Conservation (phyloP, 768 basidiomycete species). For the Suillus variegatus region DNA sequence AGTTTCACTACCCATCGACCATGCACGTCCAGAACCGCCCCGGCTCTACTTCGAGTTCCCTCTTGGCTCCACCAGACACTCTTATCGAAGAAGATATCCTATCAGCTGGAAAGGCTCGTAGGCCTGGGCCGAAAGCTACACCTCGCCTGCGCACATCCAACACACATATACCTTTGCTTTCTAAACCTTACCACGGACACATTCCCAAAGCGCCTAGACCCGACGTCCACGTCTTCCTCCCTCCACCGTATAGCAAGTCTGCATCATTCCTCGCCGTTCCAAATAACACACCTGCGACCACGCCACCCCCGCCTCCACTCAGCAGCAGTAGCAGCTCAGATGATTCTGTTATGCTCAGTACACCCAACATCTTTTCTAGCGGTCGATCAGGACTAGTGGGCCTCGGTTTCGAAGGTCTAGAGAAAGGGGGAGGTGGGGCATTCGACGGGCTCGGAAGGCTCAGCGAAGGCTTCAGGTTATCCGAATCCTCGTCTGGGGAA, state of each 20-base stretch:
- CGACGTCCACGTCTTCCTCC: constrained; percentile 27
- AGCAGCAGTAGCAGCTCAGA: background rate
- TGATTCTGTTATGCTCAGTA: background rate
- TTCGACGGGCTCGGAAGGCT: constrained; percentile 32
- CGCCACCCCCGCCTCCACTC: background rate
- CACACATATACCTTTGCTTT: constrained; percentile 17
- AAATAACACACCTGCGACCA: constrained; percentile 27
- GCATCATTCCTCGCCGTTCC: constrained; percentile 22
- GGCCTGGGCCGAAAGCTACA: constrained; percentile 14
- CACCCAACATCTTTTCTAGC: background rate
- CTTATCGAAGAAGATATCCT: constrained; percentile 21
- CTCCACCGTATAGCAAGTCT: constrained; percentile 21
- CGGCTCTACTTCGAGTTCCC: constrained; percentile 2
- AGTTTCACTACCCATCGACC: constrained; percentile 11
- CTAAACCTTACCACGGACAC: constrained; percentile 16
- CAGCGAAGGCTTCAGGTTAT: constrained; percentile 26
- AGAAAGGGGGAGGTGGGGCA: constrained; percentile 22
- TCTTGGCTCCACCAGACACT: constrained; percentile 10
- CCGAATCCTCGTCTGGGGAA: background rate
- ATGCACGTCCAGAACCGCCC: constrained; percentile 9
- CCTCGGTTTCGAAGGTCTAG: constrained; percentile 29
- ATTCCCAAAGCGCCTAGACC: constrained; percentile 30
- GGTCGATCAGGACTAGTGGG: constrained; percentile 15
- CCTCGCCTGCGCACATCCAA: background rate
- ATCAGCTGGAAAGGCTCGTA: constrained; percentile 23